Evolutionary conservation across 257 asterid species (phyloP).

Genomic region (Solanum ossicruentum): DNA sequence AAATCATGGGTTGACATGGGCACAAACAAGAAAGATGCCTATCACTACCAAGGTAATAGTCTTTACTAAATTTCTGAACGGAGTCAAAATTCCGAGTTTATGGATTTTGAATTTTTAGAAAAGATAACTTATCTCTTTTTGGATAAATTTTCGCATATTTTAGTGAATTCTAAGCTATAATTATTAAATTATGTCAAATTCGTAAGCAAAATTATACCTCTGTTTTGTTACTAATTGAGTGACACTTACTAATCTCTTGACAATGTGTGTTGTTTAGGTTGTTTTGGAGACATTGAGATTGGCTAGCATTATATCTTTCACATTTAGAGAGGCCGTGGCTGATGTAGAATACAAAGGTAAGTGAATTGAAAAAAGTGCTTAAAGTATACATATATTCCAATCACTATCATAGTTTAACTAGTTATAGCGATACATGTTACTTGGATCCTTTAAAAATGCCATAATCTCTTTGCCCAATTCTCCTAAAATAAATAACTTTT

Average conservation of each 20-base stretch:
- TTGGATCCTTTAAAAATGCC: not conserved
- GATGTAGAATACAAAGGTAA: conserved; percentile 81
- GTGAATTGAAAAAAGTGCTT: not conserved
- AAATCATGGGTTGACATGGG: conserved; percentile 45
- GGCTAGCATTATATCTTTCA: conserved; percentile 78
- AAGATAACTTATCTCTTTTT: too few species aligned
- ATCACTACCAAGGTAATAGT: conserved; percentile 46
- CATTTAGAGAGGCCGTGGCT: conserved; percentile 77
- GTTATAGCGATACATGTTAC: not conserved
- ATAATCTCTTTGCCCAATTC: not conserved
- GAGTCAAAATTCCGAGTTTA: not conserved
- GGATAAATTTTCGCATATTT: not conserved
- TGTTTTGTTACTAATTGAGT: not conserved
- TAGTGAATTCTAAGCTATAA: not conserved
- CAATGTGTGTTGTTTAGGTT: conserved; percentile 26
- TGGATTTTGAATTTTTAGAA: not conserved
- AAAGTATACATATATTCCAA: not conserved
- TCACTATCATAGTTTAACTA: too few species aligned
- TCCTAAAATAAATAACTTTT: not conserved
- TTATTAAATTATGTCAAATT: not conserved
- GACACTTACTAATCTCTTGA: not conserved
- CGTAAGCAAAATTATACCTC: not conserved
- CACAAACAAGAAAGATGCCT: conserved; percentile 77
- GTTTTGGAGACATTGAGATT: conserved; percentile 67
- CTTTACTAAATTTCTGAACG: not conserved